Evolutionary conservation across 2,329 filamentous ascomycete genomes (phyloP).

Genomic region (Hymenoscyphus albidus): DNA sequence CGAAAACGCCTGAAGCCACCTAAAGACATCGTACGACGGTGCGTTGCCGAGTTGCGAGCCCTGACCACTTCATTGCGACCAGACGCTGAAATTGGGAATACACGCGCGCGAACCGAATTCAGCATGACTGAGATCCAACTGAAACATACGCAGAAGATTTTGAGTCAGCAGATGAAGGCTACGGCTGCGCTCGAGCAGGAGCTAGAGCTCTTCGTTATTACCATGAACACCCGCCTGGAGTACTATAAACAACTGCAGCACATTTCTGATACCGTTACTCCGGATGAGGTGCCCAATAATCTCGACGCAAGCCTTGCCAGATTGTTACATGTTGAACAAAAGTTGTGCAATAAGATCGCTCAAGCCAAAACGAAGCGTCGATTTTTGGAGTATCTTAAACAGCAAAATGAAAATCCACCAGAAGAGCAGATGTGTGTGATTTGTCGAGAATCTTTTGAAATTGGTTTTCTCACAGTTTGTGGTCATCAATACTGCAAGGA

Average conservation of each 20-base stretch:
- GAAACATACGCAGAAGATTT: conserved; percentile 52
- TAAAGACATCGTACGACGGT: conserved; percentile 56
- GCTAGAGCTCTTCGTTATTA: conserved; percentile 67
- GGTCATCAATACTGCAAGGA: conserved; percentile 91
- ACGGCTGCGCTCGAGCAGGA: conserved; percentile 58
- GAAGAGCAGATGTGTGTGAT: conserved; percentile 77
- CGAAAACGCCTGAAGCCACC: conserved; percentile 48
- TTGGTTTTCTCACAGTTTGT: conserved; percentile 81
- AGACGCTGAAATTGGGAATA: conserved; percentile 50
- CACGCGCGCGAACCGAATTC: conserved; percentile 59
- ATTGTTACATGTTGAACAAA: conserved; percentile 56
- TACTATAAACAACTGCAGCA: conserved; percentile 88
- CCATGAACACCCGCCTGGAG: conserved; percentile 82
- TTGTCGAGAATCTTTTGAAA: conserved; percentile 71
- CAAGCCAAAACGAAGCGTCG: conserved; percentile 67
- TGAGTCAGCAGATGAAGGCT: conserved; percentile 50
- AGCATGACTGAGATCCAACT: conserved; percentile 62
- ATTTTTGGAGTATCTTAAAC: conserved; percentile 52
- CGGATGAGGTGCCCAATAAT: conserved; percentile 56
- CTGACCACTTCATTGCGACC: conserved; percentile 57
- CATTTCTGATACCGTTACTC: conserved; percentile 82
- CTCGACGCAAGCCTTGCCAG: conserved; percentile 34
- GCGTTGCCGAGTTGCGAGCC: conserved; percentile 66
- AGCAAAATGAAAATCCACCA: conserved; percentile 48
- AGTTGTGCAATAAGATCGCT: conserved; percentile 55